These are phyloP conservation scores for Crinitomyces ghanaensis DNA, from an alignment of 805 yeast genomes.

Conservation along the genomic window DNA sequence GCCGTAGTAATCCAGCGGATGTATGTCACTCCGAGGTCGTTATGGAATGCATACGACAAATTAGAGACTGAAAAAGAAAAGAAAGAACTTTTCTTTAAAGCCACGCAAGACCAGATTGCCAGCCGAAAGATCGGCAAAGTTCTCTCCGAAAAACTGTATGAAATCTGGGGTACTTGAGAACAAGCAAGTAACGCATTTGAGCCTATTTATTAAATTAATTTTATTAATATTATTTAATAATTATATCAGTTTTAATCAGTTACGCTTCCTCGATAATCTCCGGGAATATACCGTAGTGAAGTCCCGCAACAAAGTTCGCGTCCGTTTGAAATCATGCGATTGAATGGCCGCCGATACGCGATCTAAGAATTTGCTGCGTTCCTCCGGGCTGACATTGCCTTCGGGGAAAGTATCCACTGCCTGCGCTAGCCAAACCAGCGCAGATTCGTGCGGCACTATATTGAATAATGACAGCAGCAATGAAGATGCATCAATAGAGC, in stretches of 20 bases:
- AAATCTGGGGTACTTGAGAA: constrained; percentile 53
- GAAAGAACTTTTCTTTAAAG: constrained; percentile 22
- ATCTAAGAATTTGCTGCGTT: constrained; percentile 47
- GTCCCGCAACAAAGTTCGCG: constrained; percentile 60
- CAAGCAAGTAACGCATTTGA: too few relatives aligned
- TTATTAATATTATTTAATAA: too few relatives aligned
- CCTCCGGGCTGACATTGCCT: constrained; percentile 53
- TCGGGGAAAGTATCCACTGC: constrained; percentile 49
- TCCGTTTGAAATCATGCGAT: constrained; percentile 60
- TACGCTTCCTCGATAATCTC: too few relatives aligned
- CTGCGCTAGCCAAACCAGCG: constrained; percentile 52
- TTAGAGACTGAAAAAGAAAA: constrained; percentile 24
- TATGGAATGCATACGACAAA: constrained; percentile 38
- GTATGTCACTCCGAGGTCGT: constrained; percentile 56
- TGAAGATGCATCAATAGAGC: constrained; percentile 64
- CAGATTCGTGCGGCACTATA: constrained; percentile 28
- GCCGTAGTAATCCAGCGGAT: constrained; percentile 64
- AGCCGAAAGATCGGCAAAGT: constrained; percentile 41
- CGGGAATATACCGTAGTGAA: constrained; percentile 77
- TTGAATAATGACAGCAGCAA: constrained; percentile 53
- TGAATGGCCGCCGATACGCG: constrained; percentile 23
- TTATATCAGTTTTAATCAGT: too few relatives aligned
- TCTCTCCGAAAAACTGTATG: constrained; percentile 41
- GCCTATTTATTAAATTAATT: too few relatives aligned
- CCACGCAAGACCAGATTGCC: constrained; percentile 35